Evolutionary conservation across 352 stramenopile species (phyloP), one percentile per base, ranked within the genome.

Genomic region (Globisporangium camurandrum): DNA sequence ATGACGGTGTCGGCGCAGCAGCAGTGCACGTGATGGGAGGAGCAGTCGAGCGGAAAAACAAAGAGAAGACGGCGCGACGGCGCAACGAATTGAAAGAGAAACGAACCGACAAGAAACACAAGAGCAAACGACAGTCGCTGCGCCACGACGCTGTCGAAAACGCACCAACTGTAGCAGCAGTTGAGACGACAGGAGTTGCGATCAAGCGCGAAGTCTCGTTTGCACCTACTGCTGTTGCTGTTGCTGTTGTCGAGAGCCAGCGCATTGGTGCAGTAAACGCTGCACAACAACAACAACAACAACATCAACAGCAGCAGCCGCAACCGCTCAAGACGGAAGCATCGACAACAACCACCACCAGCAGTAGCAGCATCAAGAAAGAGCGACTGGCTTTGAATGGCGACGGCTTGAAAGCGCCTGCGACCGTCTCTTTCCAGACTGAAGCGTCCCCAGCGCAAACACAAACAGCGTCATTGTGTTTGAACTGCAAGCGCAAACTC

Each of bases 401-500:
- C 33, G 12, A 10, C 11, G 19, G 33, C 33, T 2, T 17, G 33
- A 39, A 17, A 20, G 12, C 33, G 12, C 11, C 33, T 20, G 17
- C 33, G 12, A 14, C 12, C 1, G 14, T 20, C 14, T 9, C 33
- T 20, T 20, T 20, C 12, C 14, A 17, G 14, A 17, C 38, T 17
- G 22, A 6, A 16, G 7, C 38, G 26, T 4, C 12, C 8, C 14
- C 33, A 38, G 11, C 33, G 19, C 14, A 12, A 8, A 20, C 33
- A 8, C 14, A 23, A 10, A 0, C 41, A 11, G 26, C 42, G 17
- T 23, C 42, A 4, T 60, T 86, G 38, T 86, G 69, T 49, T 59
- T 63, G 57, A 69, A 75, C 23, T 90, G 71, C 50, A 83, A 85
- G 47, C 82, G 73, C 59, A 82, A 69, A 46, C 57, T 84, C 44